Percentiles rank a stretch among this genome's conserved stretches.
Evolutionary conservation across 129 eudicot species (phyloP).

Genomic region (Calendula officinalis): DNA sequence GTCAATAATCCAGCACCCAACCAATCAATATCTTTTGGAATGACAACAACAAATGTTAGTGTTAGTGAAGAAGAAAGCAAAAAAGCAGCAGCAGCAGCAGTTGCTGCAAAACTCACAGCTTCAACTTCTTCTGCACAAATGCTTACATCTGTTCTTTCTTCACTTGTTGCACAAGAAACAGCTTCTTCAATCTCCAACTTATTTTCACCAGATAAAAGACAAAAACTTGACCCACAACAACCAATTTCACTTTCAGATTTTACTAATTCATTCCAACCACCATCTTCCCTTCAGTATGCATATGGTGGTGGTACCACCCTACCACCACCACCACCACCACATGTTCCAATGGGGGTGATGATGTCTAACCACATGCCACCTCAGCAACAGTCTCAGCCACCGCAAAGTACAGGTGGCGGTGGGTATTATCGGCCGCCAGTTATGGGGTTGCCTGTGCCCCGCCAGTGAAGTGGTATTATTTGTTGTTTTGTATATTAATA

Average conservation of each 20-base stretch:
- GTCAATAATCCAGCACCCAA: slow-evolving; percentile 28
- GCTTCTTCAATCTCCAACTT: slow-evolving; percentile 49
- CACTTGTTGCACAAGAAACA: slow-evolving; percentile 88
- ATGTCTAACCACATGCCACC: slow-evolving; percentile 55
- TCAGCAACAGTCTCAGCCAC: slow-evolving; percentile 40
- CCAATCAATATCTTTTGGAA: slow-evolving; percentile 41
- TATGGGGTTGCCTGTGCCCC: slow-evolving; percentile 62
- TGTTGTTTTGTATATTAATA: slow-evolving; percentile 51
- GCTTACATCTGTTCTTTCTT: slow-evolving; percentile 78
- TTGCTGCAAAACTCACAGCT: slow-evolving; percentile 91
- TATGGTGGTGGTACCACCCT: slow-evolving; percentile 49
- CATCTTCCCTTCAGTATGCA: slow-evolving; percentile 30
- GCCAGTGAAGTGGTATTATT: slow-evolving; percentile 47
- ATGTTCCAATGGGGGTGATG: slow-evolving; percentile 50
- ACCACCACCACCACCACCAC: slow-evolving; percentile 71
- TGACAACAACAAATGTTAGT: slow-evolving; percentile 18
- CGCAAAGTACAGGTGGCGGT: slow-evolving; percentile 36
- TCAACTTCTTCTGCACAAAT: slow-evolving; percentile 87
- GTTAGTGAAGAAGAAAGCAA: slow-evolving; percentile 64
- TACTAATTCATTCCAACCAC: slow-evolving; percentile 42
- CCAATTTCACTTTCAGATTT: slow-evolving; percentile 38
- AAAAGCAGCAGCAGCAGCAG: slow-evolving; percentile 80
- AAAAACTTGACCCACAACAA: slow-evolving; percentile 54
- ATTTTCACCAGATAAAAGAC: slow-evolving; percentile 61
- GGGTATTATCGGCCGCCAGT: slow-evolving; percentile 74